Conservation (phyloP, 257 asterid species). For the Nicotiana attenuata region DNA sequence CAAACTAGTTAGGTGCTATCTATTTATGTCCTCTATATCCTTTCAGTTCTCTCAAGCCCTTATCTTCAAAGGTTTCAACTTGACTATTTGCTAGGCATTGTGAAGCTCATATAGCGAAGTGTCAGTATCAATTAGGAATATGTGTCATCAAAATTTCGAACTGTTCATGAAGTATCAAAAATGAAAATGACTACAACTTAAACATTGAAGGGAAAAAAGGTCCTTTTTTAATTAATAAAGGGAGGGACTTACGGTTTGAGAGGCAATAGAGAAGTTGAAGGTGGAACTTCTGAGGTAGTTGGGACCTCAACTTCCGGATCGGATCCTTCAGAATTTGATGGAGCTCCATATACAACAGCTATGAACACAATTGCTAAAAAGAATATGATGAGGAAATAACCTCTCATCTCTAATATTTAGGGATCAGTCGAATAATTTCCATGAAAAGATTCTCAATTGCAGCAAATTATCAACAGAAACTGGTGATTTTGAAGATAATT, state of each 20-base stretch:
- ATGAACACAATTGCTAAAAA: conserved; percentile 38
- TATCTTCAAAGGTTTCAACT: not conserved
- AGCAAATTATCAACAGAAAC: not conserved
- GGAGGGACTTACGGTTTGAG: conserved; percentile 44
- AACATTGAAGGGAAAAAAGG: not conserved
- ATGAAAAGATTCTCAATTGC: not conserved
- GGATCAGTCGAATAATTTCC: not conserved
- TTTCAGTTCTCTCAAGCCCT: not conserved
- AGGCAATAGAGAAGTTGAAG: conserved; percentile 31
- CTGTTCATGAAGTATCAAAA: not conserved
- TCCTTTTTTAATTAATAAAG: not conserved
- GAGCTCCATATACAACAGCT: conserved; percentile 42
- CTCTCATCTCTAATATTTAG: conserved; percentile 35
- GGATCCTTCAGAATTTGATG: conserved; percentile 28
- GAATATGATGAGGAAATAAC: conserved; percentile 32
- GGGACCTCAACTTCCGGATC: conserved; percentile 26
- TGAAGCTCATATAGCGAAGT: no score
- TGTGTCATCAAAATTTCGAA: not conserved
- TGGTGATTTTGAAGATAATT: conserved; percentile 1
- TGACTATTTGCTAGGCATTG: not conserved
- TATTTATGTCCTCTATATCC: not conserved
- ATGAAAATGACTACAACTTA: not conserved
- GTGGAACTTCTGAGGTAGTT: conserved; percentile 10
- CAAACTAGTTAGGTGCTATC: not conserved
- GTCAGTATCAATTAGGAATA: not conserved